Percentiles rank a stretch among this genome's conserved stretches.
These are phyloP conservation scores for Ganoderma lingzhi DNA, from an alignment of 1,284 basidiomycete genomes.

Conservation along the genomic window DNA sequence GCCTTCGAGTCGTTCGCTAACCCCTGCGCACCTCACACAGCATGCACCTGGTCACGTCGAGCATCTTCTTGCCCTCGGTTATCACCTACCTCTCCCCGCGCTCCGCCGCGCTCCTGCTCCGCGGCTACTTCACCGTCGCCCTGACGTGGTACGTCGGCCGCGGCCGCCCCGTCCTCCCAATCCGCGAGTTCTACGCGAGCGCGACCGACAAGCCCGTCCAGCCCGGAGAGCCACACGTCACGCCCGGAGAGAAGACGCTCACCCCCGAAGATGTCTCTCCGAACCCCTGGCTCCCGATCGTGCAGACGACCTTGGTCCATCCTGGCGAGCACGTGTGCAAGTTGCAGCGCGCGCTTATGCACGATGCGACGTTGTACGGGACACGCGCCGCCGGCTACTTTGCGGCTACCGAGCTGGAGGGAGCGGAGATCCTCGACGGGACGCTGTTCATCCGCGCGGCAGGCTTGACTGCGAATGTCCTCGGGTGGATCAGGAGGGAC, in stretches of 20 bases:
- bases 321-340: slow-evolving; percentile 72
- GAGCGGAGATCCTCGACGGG: slow-evolving; percentile 64
- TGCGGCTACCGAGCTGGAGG: slow-evolving; percentile 42
- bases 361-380: slow-evolving; percentile 59
- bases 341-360: slow-evolving; percentile 60
- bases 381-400: slow-evolving; percentile 46
- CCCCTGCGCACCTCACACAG: slow-evolving; percentile 31
- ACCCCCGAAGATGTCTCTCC: slow-evolving; percentile 43
- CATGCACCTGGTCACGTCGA: slow-evolving; percentile 57
- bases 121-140: slow-evolving; percentile 46
- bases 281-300: slow-evolving; percentile 62
- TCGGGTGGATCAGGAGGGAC: slow-evolving; percentile 60
- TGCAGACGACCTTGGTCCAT: slow-evolving; percentile 56
- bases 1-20: background rate
- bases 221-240: slow-evolving; percentile 40
- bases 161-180: slow-evolving; percentile 44
- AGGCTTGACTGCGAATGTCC: slow-evolving; percentile 54
- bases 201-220: slow-evolving; percentile 30
- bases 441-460: slow-evolving; percentile 64
- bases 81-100: slow-evolving; percentile 38
- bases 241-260: slow-evolving; percentile 42
- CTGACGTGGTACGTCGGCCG: slow-evolving; percentile 48
- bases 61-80: slow-evolving; percentile 50
- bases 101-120: slow-evolving; percentile 44
- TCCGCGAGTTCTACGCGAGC: slow-evolving; percentile 47